Evolutionary conservation across 1,284 basidiomycete genomes (phyloP), one percentile per base, ranked within the genome.

Genomic region (Rhodofomes roseus): DNA sequence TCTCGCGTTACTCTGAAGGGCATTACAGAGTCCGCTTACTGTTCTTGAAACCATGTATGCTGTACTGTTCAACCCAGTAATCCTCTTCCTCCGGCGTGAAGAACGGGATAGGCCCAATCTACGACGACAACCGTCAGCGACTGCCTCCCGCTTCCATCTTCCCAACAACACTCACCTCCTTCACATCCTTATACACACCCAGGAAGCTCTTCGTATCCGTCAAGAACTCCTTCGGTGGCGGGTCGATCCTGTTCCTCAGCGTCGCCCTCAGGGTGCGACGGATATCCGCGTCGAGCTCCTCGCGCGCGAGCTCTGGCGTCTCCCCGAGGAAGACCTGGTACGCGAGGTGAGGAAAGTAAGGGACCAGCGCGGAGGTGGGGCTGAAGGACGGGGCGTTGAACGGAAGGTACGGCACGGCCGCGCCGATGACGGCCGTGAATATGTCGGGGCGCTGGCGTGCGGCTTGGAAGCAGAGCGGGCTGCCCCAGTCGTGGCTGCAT

Each of bases 401-500:
- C 1, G 84, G 78, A 18, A 84, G 70, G 64, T 90, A 90, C 83
- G 87, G 88, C 56, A 87, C 73, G 2, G 80, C 78, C 22, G 77
- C 72, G 4, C 84, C 86, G n/a, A 86, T 72, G n/a, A 89, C 80
- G 1, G 75, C 85, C 2, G 71, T 76, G 66, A 90, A 80, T 1
- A 85, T 68, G 62, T 89, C 86, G 0, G 87, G 88, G 22, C 86
- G 75, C 72, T 79, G 76, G 12, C 86, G 79, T 1, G 82, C 86
- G 16, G 84, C 82, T 69, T 89, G 85, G 66, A 84, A 86, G 65
- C 87, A 90, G 1, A 82, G 65, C 57, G 81, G 78, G 1, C 85
- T 76, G 39, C 89, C 88, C 89, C 87, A 90, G 63, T 90, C 89
- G 64, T 90, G 88, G 9, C 88, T 88, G 43, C 8, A 40, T 34